These are phyloP conservation scores for Suillus lakei DNA, from an alignment of 768 basidiomycete genomes.

Conservation along the genomic window DNA sequence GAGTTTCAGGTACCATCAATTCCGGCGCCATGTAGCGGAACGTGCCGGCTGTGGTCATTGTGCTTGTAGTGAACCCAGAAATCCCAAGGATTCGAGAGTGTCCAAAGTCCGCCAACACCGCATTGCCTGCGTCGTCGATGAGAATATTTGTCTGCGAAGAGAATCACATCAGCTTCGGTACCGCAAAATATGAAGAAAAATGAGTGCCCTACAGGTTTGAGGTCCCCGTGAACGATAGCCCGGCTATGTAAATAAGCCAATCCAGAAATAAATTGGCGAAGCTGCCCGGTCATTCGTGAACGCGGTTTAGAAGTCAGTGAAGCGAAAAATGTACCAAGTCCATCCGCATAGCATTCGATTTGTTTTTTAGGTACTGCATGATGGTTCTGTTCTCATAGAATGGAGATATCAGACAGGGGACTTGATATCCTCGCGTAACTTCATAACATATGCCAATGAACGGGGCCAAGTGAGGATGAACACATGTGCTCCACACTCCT, in stretches of 20 bases:
- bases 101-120: conserved; percentile 5
- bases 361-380: conserved; percentile 48
- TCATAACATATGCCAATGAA: conserved; percentile 31
- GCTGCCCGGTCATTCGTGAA: conserved; percentile 30
- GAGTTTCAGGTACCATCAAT: conserved; percentile 38
- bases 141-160: conserved; percentile 6
- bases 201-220: conserved; percentile 55
- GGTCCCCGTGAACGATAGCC: conserved; percentile 61
- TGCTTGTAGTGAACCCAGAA: conserved; percentile 39
- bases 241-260: conserved; percentile 62
- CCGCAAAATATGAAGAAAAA: background rate
- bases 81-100: conserved; percentile 61
- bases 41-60: conserved; percentile 37
- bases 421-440: conserved; percentile 13
- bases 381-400: conserved; percentile 67
- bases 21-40: conserved; percentile 57
- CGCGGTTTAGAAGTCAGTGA: background rate
- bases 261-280: conserved; percentile 60
- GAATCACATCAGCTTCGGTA: background rate
- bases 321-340: conserved; percentile 44
- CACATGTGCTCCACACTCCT: conserved; percentile 28
- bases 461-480: conserved; percentile 28
- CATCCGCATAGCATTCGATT: conserved; percentile 47
- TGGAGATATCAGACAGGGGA: conserved; percentile 55
- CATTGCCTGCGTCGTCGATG: conserved; percentile 1